Conservation (phyloP, 176 grass and related monocot genomes). For the Oryza glaberrima region DNA sequence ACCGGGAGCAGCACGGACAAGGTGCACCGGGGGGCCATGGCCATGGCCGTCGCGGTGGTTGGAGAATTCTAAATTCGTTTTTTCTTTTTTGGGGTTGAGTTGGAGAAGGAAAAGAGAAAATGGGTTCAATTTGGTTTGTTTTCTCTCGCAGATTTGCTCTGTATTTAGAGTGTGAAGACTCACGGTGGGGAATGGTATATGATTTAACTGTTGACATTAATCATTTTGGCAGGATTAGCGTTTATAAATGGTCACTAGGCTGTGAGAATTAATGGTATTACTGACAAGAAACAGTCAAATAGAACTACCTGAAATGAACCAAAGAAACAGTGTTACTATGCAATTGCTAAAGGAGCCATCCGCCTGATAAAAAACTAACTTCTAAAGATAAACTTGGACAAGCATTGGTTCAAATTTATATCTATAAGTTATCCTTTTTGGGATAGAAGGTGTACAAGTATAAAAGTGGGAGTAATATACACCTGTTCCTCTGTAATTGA, state of each 20-base stretch:
- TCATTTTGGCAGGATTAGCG: conserved; percentile 14
- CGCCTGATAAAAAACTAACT: no score
- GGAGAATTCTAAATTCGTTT: background rate
- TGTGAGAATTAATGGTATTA: background rate
- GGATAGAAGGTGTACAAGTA: background rate
- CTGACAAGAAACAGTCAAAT: background rate
- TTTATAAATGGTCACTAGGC: conserved; percentile 31
- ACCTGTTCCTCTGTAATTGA: background rate
- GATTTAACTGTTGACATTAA: conserved; percentile 32
- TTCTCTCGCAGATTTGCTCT: conserved; percentile 1
- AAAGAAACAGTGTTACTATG: no score
- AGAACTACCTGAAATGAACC: background rate
- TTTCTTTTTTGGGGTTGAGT: background rate
- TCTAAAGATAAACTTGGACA: no score
- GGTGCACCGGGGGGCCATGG: background rate
- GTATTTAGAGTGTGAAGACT: conserved; percentile 1
- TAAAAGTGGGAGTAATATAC: background rate
- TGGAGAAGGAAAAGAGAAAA: background rate
- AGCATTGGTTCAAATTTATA: no score
- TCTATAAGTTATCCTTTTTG: no score
- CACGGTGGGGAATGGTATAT: background rate
- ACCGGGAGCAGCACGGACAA: conserved; percentile 12
- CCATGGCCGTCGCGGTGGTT: background rate
- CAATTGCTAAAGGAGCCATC: no score
- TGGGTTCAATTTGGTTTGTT: background rate